Evolutionary conservation across 805 yeast species (phyloP).

Genomic region (Isabelozyma pseudorhagii): DNA sequence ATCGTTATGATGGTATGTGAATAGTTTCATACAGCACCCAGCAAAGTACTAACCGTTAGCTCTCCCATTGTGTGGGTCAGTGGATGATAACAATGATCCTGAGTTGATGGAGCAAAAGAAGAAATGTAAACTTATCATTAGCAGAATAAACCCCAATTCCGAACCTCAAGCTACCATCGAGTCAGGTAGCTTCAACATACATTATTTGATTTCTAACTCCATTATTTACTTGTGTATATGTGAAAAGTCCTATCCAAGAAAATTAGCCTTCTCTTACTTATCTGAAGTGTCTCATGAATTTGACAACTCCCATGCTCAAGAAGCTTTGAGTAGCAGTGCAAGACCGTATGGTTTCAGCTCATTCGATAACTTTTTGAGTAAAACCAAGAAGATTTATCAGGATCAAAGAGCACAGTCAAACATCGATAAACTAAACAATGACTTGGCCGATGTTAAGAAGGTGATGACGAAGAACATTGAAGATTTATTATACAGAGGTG

Average conservation of each 20-base stretch:
- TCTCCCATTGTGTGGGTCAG: conserved; percentile 87
- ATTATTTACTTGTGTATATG: conserved; percentile 78
- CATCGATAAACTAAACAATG: conserved; percentile 80
- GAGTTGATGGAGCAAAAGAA: conserved; percentile 73
- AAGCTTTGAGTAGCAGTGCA: conserved; percentile 58
- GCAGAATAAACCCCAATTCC: conserved; percentile 72
- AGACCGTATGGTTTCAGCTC: conserved; percentile 89
- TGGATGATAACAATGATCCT: conserved; percentile 67
- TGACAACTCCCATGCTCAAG: conserved; percentile 68
- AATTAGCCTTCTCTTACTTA: conserved; percentile 83
- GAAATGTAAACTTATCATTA: conserved; percentile 73
- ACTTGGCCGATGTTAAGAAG: conserved; percentile 87
- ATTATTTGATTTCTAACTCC: conserved; percentile 60
- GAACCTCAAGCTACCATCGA: conserved; percentile 85
- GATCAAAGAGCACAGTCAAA: conserved; percentile 90
- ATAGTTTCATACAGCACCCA: background rate
- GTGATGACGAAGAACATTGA: conserved; percentile 97
- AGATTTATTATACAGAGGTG: conserved; percentile 92
- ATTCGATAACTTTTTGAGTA: conserved; percentile 78
- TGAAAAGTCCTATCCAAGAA: conserved; percentile 78
- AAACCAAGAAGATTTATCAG: conserved; percentile 84
- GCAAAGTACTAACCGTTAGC: conserved; percentile 36
- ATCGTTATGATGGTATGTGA: conserved; percentile 58
- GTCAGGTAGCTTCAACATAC: conserved; percentile 71
- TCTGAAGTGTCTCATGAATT: conserved; percentile 82